These are phyloP conservation scores for Fusarium incarnatum DNA, from an alignment of 2,329 filamentous ascomycete species.

Conservation along the genomic window DNA sequence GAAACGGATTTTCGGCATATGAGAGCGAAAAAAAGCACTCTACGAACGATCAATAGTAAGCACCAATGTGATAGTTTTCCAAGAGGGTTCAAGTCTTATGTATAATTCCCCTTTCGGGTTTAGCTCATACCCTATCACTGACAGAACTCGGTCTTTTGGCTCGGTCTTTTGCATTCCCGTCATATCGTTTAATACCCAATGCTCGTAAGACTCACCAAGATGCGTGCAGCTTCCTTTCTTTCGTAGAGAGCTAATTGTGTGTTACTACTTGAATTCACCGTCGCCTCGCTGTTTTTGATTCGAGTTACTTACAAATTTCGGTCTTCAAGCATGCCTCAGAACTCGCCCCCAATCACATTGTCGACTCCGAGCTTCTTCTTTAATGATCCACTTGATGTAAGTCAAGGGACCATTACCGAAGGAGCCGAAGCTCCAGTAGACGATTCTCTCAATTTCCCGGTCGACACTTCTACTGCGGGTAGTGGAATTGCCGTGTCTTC, in stretches of 20 bases:
- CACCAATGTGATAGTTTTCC: neutral
- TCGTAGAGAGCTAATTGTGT: neutral
- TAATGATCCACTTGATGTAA: conserved; percentile 20
- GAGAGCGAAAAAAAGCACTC: neutral
- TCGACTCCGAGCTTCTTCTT: conserved; percentile 35
- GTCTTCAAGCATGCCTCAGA: conserved; percentile 9
- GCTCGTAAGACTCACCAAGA: neutral
- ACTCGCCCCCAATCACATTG: conserved; percentile 21
- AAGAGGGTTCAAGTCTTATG: neutral
- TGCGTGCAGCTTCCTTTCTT: conserved; percentile 1
- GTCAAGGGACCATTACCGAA: conserved; percentile 2
- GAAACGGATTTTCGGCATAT: neutral
- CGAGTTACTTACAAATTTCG: neutral
- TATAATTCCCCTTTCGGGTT: conserved; percentile 4
- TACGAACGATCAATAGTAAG: neutral
- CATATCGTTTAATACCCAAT: neutral
- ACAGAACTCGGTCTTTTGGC: conserved; percentile 31
- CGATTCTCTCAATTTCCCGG: conserved; percentile 3
- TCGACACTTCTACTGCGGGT: neutral
- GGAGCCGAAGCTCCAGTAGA: neutral
- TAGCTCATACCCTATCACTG: conserved; percentile 11
- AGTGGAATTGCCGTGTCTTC: conserved; percentile 21
- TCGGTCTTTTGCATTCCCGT: conserved; percentile 30
- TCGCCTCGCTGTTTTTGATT: conserved; percentile 12
- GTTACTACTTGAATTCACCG: conserved; percentile 19